Evolutionary conservation across 441 rosid species (phyloP).

Genomic region (Metrosideros polymorpha): DNA sequence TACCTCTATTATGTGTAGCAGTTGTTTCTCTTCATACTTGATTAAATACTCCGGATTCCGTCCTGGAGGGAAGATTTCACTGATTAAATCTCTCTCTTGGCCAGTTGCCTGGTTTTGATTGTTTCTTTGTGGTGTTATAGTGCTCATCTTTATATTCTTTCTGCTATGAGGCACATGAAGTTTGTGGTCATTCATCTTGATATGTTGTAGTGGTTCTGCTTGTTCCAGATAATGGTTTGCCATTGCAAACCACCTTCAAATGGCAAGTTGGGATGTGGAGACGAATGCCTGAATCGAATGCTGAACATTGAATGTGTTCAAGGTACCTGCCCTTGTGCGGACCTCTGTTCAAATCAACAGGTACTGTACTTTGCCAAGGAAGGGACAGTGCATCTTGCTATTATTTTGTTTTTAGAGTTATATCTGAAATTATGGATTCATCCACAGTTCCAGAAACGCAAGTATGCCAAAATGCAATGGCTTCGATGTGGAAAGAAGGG

Average conservation of each 20-base stretch:
- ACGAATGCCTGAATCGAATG: constrained; percentile 92
- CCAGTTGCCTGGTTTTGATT: not conserved
- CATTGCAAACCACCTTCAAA: constrained; percentile 63
- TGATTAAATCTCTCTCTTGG: not conserved
- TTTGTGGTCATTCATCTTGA: not conserved
- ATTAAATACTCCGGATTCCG: not conserved
- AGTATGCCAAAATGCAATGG: constrained; percentile 71
- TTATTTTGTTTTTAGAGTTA: not conserved
- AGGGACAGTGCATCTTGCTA: constrained; percentile 1
- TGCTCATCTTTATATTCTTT: not conserved
- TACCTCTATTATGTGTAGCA: not conserved
- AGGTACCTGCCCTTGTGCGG: constrained; percentile 91
- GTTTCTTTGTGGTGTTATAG: not conserved
- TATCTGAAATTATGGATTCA: constrained; percentile 1
- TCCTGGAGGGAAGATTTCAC: not conserved
- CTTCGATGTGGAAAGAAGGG: constrained; percentile 90
- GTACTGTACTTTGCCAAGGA: constrained; percentile 21
- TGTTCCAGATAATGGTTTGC: constrained; percentile 86
- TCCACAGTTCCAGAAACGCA: constrained; percentile 86
- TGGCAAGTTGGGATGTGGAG: constrained; percentile 75
- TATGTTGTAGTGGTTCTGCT: not conserved
- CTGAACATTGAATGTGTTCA: constrained; percentile 92
- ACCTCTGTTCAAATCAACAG: constrained; percentile 91
- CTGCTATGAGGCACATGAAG: not conserved
- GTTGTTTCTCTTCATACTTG: not conserved